Conservation (phyloP, 495 filamentous ascomycete genomes). For the Symbiotaphrina buchneri region DNA sequence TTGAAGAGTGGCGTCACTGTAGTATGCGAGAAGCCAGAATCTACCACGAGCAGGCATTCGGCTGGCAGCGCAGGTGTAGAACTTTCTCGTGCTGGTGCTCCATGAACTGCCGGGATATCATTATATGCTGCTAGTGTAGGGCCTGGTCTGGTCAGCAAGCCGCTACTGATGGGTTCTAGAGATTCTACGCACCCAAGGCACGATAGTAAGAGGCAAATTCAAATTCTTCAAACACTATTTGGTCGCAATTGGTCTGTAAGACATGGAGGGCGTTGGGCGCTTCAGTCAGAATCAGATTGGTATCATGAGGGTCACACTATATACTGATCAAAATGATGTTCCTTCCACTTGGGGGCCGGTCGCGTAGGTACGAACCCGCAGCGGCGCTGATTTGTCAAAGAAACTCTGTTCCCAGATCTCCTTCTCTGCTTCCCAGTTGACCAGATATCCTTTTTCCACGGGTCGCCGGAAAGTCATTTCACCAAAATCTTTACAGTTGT, state of each 20-base stretch:
- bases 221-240: constrained; percentile 96
- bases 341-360: not conserved
- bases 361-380: constrained; percentile 10
- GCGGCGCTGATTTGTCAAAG: constrained; percentile 47
- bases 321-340: not conserved
- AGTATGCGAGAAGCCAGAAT: constrained; percentile 85
- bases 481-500: constrained; percentile 67
- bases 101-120: constrained; percentile 42
- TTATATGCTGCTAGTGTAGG: constrained; percentile 70
- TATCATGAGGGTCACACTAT: constrained; percentile 55
- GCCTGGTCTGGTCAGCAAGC: constrained; percentile 11
- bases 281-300: constrained; percentile 67
- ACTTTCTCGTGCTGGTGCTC: constrained; percentile 15
- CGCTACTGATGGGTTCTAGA: constrained; percentile 1
- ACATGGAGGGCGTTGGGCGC: constrained; percentile 67
- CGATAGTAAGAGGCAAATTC: constrained; percentile 77
- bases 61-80: constrained; percentile 29
- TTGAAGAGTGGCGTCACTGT: constrained; percentile 73
- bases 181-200: constrained; percentile 34
- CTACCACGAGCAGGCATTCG: constrained; percentile 71
- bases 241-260: constrained; percentile 75
- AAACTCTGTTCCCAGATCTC: constrained; percentile 92
- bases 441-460: constrained; percentile 84
- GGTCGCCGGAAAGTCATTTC: constrained; percentile 74
- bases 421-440: constrained; percentile 92